phyloP scores from a whole-genome alignment of 192 early-diverging fungal species.

The Coemansia sp. region DNA sequence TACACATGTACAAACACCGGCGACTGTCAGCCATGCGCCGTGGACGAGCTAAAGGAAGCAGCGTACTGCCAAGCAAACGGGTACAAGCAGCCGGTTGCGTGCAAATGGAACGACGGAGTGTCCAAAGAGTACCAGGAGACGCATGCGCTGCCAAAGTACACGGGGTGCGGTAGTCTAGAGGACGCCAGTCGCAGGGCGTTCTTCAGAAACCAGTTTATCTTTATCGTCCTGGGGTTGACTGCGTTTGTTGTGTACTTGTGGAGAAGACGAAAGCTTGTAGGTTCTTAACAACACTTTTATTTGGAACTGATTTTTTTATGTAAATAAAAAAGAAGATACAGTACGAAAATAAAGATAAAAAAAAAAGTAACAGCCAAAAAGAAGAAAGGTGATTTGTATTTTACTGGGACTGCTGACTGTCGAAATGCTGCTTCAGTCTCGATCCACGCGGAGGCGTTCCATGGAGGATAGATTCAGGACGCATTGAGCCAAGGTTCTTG shows the following conservation, averaged over 20 bases:
- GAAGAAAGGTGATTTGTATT: background rate
- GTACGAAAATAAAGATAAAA: background rate
- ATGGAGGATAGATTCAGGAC: slow-evolving; percentile 24
- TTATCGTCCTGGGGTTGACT: slow-evolving; percentile 22
- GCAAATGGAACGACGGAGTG: slow-evolving; percentile 31
- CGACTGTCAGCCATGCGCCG: slow-evolving; percentile 12
- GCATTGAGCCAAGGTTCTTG: slow-evolving; percentile 8
- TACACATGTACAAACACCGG: slow-evolving; percentile 22
- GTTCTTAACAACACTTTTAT: background rate
- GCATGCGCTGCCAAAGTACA: slow-evolving; percentile 25
- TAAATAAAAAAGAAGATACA: slow-evolving; percentile 6
- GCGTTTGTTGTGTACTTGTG: slow-evolving; percentile 42
- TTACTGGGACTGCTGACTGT: background rate
- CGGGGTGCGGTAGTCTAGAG: slow-evolving; percentile 10
- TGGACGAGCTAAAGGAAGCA: background rate
- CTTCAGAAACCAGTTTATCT: slow-evolving; percentile 32
- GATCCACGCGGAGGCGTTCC: slow-evolving; percentile 44
- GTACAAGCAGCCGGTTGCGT: slow-evolving; percentile 43
- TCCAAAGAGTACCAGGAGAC: slow-evolving; percentile 33
- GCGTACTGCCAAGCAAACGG: slow-evolving; percentile 19
- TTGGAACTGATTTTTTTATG: background rate
- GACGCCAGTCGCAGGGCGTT: slow-evolving; percentile 21
- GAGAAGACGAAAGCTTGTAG: slow-evolving; percentile 20
- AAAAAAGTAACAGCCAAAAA: slow-evolving; percentile 1
- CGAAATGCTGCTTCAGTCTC: slow-evolving; percentile 25